Percentiles rank a stretch among this genome's conserved stretches.
These are phyloP conservation scores for Uronychia binucleata DNA, from an alignment of 73 alveolate genomes.

Conservation along the genomic window DNA sequence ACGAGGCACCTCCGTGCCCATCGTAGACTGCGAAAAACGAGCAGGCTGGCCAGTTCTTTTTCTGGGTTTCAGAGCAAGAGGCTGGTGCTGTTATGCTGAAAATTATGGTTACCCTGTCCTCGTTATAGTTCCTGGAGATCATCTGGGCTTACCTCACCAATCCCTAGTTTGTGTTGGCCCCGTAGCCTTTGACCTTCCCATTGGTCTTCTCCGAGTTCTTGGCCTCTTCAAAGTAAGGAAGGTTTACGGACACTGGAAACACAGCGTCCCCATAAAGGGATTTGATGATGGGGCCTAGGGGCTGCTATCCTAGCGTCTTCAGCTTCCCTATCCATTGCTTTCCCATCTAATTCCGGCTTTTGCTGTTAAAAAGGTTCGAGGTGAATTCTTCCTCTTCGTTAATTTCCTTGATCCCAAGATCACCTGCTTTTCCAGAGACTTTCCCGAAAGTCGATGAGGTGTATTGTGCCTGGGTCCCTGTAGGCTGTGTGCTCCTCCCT, in stretches of 20 bases:
- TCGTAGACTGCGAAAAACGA: slow-evolving; percentile 43
- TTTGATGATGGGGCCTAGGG: not conserved
- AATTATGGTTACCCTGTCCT: slow-evolving; percentile 61
- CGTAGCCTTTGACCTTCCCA: slow-evolving; percentile 69
- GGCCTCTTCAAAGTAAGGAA: slow-evolving; percentile 60
- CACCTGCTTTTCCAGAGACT: not conserved
- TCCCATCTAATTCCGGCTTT: not conserved
- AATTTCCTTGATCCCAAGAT: not conserved
- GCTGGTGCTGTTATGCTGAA: slow-evolving; percentile 44
- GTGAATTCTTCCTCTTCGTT: not conserved
- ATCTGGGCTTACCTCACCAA: not conserved
- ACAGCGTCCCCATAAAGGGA: not conserved
- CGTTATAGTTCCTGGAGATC: slow-evolving; percentile 32
- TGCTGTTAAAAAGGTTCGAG: not conserved
- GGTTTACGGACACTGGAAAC: slow-evolving; percentile 39
- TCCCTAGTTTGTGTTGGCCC: slow-evolving; percentile 79
- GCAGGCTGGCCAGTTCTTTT: slow-evolving; percentile 46
- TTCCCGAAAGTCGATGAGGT: no score
- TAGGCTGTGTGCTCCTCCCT: not conserved
- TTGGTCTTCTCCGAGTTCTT: slow-evolving; percentile 54
- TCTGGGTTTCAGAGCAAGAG: not conserved
- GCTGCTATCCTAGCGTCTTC: not conserved
- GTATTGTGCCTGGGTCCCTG: not conserved
- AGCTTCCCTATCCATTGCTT: not conserved
- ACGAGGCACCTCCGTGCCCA: slow-evolving; percentile 54